Evolutionary conservation across 495 filamentous ascomycete species (phyloP).

Genomic region (Penicillium maclennaniae): DNA sequence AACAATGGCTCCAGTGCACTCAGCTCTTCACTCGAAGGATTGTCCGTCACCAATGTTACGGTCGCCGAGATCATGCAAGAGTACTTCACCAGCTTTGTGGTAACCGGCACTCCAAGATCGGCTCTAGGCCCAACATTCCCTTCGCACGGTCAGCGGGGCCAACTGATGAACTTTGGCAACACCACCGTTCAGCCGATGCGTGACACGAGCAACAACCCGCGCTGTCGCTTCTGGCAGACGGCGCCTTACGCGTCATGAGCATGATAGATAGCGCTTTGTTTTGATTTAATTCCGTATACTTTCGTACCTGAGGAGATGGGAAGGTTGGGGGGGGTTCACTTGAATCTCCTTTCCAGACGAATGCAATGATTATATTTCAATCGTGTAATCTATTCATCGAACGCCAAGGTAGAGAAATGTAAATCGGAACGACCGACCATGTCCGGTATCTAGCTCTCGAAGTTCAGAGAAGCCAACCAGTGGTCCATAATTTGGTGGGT

Average conservation of each 20-base stretch:
- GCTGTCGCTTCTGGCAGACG: conserved; percentile 42
- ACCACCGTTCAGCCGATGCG: conserved; percentile 34
- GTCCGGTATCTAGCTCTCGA: background rate
- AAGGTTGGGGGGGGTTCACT: background rate
- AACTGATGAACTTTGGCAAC: conserved; percentile 40
- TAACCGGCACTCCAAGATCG: conserved; percentile 43
- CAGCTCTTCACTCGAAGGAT: background rate
- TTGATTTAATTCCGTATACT: background rate
- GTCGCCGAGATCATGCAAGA: conserved; percentile 55
- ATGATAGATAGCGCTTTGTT: background rate
- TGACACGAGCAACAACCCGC: conserved; percentile 42
- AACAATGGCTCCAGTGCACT: conserved; percentile 28
- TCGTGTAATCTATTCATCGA: background rate
- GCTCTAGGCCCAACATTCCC: conserved; percentile 37
- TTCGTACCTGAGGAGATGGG: background rate
- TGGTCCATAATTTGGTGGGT: background rate
- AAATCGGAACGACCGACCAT: background rate
- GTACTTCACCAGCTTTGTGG: conserved; percentile 56
- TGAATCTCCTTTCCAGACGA: background rate
- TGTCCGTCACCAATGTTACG: conserved; percentile 34
- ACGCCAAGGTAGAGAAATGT: background rate
- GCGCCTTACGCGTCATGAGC: conserved; percentile 8
- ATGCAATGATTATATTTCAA: background rate
- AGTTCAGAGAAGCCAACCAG: too few species aligned
- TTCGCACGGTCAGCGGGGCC: conserved; percentile 34